A percentile compares a stretch with the other conserved stretches of the same genome.
Conservation (phyloP, 257 asterid species). For the Solanum pennellii region DNA sequence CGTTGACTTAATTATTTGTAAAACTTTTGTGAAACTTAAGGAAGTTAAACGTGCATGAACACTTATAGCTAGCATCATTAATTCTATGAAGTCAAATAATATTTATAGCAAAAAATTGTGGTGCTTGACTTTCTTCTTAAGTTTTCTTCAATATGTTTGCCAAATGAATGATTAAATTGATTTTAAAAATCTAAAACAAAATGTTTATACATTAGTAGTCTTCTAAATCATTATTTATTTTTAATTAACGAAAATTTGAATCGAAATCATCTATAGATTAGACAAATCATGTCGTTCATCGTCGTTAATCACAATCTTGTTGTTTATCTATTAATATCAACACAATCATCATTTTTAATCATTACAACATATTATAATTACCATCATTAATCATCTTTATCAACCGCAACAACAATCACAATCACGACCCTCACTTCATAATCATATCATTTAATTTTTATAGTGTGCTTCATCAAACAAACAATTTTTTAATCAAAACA, state of each 20-base stretch:
- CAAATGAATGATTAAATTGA: neutral
- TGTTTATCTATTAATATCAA: neutral
- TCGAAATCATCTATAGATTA: too few species aligned
- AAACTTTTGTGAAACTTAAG: neutral
- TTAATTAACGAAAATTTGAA: too few species aligned
- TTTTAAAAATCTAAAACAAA: neutral
- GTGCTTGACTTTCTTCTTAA: neutral
- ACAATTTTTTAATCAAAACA: neutral
- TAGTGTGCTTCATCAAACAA: neutral
- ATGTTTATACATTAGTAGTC: neutral
- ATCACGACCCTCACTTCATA: neutral
- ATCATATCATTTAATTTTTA: neutral
- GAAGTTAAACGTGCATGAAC: neutral
- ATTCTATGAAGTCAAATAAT: neutral
- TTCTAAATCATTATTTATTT: neutral
- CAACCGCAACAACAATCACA: neutral
- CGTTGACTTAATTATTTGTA: neutral
- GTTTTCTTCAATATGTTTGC: neutral
- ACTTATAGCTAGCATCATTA: neutral
- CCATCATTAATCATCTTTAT: neutral
- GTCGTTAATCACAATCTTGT: neutral
- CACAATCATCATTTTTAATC: neutral
- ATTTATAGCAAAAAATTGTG: neutral
- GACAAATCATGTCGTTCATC: neutral
- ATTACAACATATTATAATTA: neutral